Evolutionary conservation across 306 rosid species (phyloP), one percentile per base, ranked within the genome.

Genomic region (Hippophae rhamnoides): DNA sequence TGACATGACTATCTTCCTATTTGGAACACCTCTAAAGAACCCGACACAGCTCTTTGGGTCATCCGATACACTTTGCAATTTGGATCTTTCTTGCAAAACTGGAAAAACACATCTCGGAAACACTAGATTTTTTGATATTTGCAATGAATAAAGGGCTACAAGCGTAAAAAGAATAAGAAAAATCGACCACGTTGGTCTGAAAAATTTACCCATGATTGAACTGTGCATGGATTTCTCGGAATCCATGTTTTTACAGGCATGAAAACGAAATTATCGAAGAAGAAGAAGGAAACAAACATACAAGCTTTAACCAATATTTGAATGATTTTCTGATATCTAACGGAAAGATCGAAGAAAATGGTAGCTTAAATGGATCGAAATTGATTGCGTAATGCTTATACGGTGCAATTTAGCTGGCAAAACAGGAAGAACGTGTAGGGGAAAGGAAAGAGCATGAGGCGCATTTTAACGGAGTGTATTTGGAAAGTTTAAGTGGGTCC

Each of bases 1-100:
- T 48, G 94, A 92, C 86, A 47, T 73, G 48, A 76, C 80, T n/a
- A 51, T 13, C 77, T 67, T 76, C 69, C 83, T 67, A 66, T 26
- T 42, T 5, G 67, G 62, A 8, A 31, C 62, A 2, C 12, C 13
- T n/a, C 23, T 64, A 50, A 83, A 87, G 44, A 78, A 84, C 10
- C 59, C 64, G 42, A 75, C 52, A 63, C 95, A 90, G 51, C 76
- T 80, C 23, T 3, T 58, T 47, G 73, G 69, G 52, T 60, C 70
- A 1, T n/a, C 48, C 2, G 9, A 7, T 0, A 1, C 25, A 6
- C 76, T 10, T 23, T 43, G 13, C 38, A 64, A 6, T 7, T 11
- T 18, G 7, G 13, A 25, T 5, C 27, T 13, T 7, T 27, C 7
- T 9, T 43, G 25, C 44, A 41, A 48, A 8, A 25, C 71, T 1